phyloP scores from a whole-genome alignment of 768 basidiomycete genomes.

The Favolaschia claudopus region DNA sequence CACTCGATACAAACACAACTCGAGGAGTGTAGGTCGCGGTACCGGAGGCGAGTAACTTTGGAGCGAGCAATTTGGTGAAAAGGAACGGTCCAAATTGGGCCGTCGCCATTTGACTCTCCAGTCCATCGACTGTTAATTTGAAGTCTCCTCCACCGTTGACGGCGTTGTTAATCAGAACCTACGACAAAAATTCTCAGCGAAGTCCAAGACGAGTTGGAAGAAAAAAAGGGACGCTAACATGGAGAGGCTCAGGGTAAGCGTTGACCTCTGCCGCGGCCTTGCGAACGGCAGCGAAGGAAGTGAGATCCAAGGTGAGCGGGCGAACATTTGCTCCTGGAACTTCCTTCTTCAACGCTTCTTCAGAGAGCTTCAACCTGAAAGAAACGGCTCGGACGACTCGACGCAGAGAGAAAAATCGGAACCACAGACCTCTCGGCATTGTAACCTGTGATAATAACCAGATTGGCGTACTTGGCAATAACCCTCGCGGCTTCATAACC shows the following conservation, averaged over 20 bases:
- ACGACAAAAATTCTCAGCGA: too few relatives aligned
- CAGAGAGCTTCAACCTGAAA: neutral
- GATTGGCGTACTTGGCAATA: slow-evolving; percentile 3
- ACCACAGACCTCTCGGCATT: neutral
- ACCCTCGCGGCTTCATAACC: too few relatives aligned
- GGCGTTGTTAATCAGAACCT: slow-evolving; percentile 17
- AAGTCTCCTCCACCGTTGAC: neutral
- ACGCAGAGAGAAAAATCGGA: neutral
- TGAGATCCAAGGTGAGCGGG: slow-evolving; percentile 3
- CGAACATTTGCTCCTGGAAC: neutral
- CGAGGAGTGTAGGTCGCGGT: neutral
- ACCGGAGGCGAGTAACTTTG: slow-evolving; percentile 8
- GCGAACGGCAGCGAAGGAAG: slow-evolving; percentile 1
- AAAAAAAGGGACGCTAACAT: neutral
- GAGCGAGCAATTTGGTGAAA: slow-evolving; percentile 9
- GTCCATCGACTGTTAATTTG: neutral
- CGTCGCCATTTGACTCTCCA: slow-evolving; percentile 5
- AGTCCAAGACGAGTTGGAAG: neutral
- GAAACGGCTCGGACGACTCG: neutral
- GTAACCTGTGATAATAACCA: slow-evolving; percentile 11
- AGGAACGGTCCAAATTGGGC: slow-evolving; percentile 16
- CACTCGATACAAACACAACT: slow-evolving; percentile 9
- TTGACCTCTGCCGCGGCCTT: slow-evolving; percentile 19
- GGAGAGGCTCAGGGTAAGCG: slow-evolving; percentile 5
- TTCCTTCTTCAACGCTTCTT: slow-evolving; percentile 5